Percentiles rank a stretch among this genome's conserved stretches.
Conservation (phyloP, 148 eudicot species). For the Cornus kousa region DNA sequence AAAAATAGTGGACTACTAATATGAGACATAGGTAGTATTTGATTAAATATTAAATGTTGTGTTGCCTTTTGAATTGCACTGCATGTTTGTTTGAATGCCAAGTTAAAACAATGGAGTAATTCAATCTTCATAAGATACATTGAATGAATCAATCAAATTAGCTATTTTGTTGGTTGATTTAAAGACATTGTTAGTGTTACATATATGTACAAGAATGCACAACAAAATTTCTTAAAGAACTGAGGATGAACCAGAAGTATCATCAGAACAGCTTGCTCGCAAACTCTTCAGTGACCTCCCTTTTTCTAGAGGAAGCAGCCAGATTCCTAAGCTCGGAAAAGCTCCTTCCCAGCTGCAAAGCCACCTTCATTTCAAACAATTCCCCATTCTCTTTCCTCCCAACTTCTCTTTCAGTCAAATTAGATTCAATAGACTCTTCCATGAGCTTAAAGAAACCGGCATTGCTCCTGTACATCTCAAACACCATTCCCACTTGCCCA, state of each 20-base stretch:
- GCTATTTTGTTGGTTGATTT: background rate
- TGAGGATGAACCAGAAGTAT: background rate
- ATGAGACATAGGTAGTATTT: too few species aligned
- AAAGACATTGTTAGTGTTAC: background rate
- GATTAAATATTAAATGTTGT: too few species aligned
- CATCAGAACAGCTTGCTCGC: slow-evolving; percentile 65
- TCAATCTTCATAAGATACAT: background rate
- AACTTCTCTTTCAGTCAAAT: slow-evolving; percentile 29
- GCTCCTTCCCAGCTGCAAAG: slow-evolving; percentile 63
- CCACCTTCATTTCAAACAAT: slow-evolving; percentile 64
- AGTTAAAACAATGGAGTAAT: background rate
- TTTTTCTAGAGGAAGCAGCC: slow-evolving; percentile 29
- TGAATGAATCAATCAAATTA: background rate
- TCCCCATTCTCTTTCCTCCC: slow-evolving; percentile 55
- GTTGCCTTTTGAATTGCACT: too few species aligned
- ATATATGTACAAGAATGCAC: background rate
- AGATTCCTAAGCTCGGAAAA: slow-evolving; percentile 51
- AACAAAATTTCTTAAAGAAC: background rate
- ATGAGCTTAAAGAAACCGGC: slow-evolving; percentile 54
- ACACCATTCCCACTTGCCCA: slow-evolving; percentile 86
- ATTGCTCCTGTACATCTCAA: slow-evolving; percentile 76
- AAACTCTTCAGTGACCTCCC: slow-evolving; percentile 45
- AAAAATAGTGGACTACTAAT: too few species aligned
- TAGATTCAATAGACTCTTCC: slow-evolving; percentile 41
- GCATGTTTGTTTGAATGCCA: too few species aligned